Evolutionary conservation across 2,329 filamentous ascomycete genomes (phyloP), one percentile per base, ranked within the genome.

Genomic region (Ceratocystis albifundus): DNA sequence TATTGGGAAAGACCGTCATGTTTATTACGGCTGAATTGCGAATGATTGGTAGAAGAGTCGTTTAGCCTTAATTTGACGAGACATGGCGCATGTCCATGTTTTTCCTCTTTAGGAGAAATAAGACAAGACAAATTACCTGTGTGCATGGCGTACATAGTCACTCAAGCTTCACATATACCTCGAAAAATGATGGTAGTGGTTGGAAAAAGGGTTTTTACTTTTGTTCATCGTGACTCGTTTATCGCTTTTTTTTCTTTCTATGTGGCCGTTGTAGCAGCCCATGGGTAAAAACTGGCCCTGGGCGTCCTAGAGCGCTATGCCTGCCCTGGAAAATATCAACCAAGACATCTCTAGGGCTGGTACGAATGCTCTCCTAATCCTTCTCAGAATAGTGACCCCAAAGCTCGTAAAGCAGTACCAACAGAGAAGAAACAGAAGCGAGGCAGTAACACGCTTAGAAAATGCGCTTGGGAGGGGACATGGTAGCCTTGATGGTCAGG

Each of bases 401-500:
- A 15, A 55, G 41, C 46, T 25, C n/a, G 30, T 22, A 17, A 41
- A 55, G 55, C 62, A 53, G 30, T 48, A 6, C 41, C 46, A 64
- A n/a, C 48, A 65, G 46, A 50, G 30, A 67, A 69, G 70, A 68
- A 67, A 55, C 45, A 68, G 64, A 71, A 66, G 57, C 69, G 70
- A 69, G 65, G 69, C 71, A 59, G 55, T n/a, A 66, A 64, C 36
- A 68, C 72, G 70, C 75, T 79, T 97, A 99, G 87, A 96, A 99
- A 74, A 99, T 82, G 77, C 94, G 91, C 86, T 91, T 94, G 74
- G 94, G 94, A 73, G 94, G 94, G 80, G 90, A 96, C 94, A 99
- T 99, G 84, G 89, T 89, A 82, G 94, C 94, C 90, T 99, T 99
- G 86, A 99, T 94, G 79, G 92, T 96, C 83, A 99, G 86, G 85